phyloP scores from a whole-genome alignment of 1,284 basidiomycete genomes.

The Cutaneotrichosporon cutaneum region DNA sequence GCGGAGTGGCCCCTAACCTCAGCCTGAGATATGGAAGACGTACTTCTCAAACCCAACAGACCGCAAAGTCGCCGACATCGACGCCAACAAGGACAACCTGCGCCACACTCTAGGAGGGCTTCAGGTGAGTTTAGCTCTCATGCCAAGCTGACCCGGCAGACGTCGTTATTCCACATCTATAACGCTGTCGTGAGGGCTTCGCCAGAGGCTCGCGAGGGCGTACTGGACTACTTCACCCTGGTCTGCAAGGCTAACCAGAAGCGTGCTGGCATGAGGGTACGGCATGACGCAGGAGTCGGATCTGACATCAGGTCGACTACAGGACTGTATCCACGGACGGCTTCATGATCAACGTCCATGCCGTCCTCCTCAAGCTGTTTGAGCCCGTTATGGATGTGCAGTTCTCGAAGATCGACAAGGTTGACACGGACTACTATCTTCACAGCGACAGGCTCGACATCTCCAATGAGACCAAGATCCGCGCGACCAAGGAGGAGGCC shows the following conservation, averaged over 20 bases:
- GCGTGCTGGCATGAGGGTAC: conserved; percentile 82
- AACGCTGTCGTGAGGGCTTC: conserved; percentile 83
- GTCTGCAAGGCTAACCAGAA: conserved; percentile 75
- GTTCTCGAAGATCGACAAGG: conserved; percentile 90
- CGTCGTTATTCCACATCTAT: conserved; percentile 76
- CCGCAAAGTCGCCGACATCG: conserved; percentile 69
- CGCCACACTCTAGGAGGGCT: conserved; percentile 75
- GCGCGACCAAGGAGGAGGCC: conserved; percentile 78
- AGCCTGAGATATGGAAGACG: conserved; percentile 73
- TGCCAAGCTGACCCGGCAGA: conserved; percentile 13
- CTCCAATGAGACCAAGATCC: conserved; percentile 84
- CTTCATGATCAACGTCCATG: conserved; percentile 89
- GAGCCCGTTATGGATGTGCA: conserved; percentile 94
- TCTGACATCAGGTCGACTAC: conserved; percentile 65
- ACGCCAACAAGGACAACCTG: conserved; percentile 78
- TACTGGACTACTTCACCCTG: conserved; percentile 78
- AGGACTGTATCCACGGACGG: conserved; percentile 84
- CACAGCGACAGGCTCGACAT: conserved; percentile 70
- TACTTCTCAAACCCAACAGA: conserved; percentile 85
- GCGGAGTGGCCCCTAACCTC: not conserved
- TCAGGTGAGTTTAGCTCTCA: conserved; percentile 59
- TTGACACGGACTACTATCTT: conserved; percentile 79
- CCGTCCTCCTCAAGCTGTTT: conserved; percentile 79
- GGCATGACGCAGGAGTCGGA: conserved; percentile 12
- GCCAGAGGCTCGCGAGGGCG: conserved; percentile 73